Evolutionary conservation across 495 filamentous ascomycete species (phyloP).

Genomic region (Sordaria brevicollis): DNA sequence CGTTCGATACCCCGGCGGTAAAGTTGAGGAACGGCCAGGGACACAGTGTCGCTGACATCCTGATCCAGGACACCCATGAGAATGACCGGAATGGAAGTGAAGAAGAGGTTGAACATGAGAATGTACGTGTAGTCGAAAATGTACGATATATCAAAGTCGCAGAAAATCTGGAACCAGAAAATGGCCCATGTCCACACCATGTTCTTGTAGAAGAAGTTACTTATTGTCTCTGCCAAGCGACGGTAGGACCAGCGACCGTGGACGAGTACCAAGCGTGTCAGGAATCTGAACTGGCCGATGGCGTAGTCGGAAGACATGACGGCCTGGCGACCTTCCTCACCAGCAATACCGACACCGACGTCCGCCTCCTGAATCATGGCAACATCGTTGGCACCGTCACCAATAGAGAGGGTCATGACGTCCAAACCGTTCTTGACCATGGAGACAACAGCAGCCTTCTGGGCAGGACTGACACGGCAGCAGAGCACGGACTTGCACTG

Average conservation of each 20-base stretch:
- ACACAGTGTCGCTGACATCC: slow-evolving; percentile 90
- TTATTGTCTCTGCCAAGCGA: slow-evolving; percentile 82
- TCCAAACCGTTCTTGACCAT: slow-evolving; percentile 90
- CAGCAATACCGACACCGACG: slow-evolving; percentile 95
- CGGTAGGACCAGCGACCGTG: slow-evolving; percentile 97
- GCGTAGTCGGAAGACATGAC: slow-evolving; percentile 99
- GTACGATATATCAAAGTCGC: slow-evolving; percentile 91
- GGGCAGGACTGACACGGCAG: slow-evolving; percentile 92
- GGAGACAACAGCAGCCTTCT: slow-evolving; percentile 94
- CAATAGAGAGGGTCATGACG: slow-evolving; percentile 94
- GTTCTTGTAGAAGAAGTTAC: slow-evolving; percentile 99
- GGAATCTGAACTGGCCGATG: slow-evolving; percentile 93
- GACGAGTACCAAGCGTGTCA: slow-evolving; percentile 84
- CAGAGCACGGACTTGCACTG: slow-evolving; percentile 95
- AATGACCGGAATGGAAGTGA: slow-evolving; percentile 91
- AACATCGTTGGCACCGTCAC: slow-evolving; percentile 97
- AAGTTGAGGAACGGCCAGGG: slow-evolving; percentile 86
- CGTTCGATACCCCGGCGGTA: slow-evolving; percentile 95
- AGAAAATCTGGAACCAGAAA: slow-evolving; percentile 96
- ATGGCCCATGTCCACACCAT: slow-evolving; percentile 96
- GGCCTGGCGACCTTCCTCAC: slow-evolving; percentile 91
- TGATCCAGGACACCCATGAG: slow-evolving; percentile 97
- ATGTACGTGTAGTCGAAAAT: slow-evolving; percentile 98
- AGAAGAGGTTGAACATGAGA: slow-evolving; percentile 88
- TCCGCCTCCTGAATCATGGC: slow-evolving; percentile 99